These are phyloP conservation scores for Saccharomyces hybrid DNA, from an alignment of 1,139 yeast genomes.

Conservation along the genomic window DNA sequence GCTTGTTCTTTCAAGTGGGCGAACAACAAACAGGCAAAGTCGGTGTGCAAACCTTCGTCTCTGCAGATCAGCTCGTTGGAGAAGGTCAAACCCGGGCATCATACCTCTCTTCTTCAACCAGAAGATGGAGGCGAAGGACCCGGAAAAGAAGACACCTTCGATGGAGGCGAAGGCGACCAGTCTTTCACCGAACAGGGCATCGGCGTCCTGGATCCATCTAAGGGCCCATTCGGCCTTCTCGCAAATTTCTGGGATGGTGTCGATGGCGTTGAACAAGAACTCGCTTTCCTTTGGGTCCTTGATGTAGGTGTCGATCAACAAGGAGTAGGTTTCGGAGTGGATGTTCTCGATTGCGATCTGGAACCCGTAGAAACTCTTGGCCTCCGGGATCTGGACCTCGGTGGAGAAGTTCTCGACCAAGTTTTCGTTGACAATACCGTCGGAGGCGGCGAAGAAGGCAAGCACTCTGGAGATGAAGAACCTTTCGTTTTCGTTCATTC, in stretches of 20 bases:
- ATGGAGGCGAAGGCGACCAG: constrained; percentile 97
- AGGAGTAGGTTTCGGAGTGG: constrained; percentile 96
- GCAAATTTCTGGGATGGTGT: constrained; percentile 89
- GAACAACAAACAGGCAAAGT: constrained; percentile 91
- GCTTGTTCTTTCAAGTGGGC: constrained; percentile 89
- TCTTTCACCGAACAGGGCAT: constrained; percentile 89
- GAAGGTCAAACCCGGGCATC: constrained; percentile 98
- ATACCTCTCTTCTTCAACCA: constrained; percentile 98
- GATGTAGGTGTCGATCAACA: constrained; percentile 88
- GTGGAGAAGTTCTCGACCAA: constrained; percentile 94
- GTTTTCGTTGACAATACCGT: constrained; percentile 96
- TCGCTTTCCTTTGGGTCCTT: constrained; percentile 82
- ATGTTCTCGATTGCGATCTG: constrained; percentile 99
- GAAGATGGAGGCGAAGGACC: constrained; percentile 95
- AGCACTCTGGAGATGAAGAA: constrained; percentile 84
- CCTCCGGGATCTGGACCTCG: constrained; percentile 95
- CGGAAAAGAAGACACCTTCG: constrained; percentile 97
- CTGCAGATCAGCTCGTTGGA: constrained; percentile 95
- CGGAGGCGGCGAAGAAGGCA: constrained; percentile 97
- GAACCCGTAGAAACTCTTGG: constrained; percentile 97
- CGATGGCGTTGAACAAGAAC: constrained; percentile 88
- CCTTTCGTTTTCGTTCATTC: constrained; percentile 81
- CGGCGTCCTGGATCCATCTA: constrained; percentile 86
- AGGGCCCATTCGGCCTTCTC: constrained; percentile 98
- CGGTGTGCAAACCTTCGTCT: constrained; percentile 98